Percentiles rank a stretch among this genome's conserved stretches.
phyloP scores from a whole-genome alignment of 768 basidiomycete species.

The Mrakia gelida region DNA sequence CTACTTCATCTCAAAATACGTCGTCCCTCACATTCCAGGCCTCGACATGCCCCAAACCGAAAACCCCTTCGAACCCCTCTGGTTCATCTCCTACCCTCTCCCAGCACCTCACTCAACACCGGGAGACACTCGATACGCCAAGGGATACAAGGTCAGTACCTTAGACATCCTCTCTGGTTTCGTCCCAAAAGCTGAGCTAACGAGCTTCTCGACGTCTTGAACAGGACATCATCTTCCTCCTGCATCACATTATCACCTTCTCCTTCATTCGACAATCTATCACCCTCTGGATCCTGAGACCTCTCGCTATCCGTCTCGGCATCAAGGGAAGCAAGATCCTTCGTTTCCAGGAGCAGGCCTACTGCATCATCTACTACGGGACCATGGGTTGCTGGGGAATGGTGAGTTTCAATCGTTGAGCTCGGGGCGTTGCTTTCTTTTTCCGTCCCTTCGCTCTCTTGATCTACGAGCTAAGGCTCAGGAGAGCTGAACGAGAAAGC shows the following conservation, averaged over 20 bases:
- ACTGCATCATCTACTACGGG: slow-evolving; percentile 75
- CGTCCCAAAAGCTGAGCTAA: background rate
- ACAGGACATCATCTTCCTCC: slow-evolving; percentile 71
- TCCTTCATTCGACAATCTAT: slow-evolving; percentile 78
- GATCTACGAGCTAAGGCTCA: background rate
- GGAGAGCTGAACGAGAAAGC: background rate
- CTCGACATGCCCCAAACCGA: slow-evolving; percentile 40
- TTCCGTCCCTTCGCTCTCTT: background rate
- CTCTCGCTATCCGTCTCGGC: slow-evolving; percentile 66
- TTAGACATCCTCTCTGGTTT: background rate
- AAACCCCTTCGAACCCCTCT: slow-evolving; percentile 70
- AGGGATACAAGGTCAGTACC: slow-evolving; percentile 51
- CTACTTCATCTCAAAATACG: slow-evolving; percentile 57
- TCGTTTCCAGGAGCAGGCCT: slow-evolving; percentile 84
- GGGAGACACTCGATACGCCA: slow-evolving; percentile 43
- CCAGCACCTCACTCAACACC: slow-evolving; percentile 34
- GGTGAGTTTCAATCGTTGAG: slow-evolving; percentile 51
- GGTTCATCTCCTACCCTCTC: slow-evolving; percentile 53
- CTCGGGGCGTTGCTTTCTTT: background rate
- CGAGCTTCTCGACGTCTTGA: background rate
- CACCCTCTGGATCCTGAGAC: slow-evolving; percentile 60
- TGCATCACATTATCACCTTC: slow-evolving; percentile 80
- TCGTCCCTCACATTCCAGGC: slow-evolving; percentile 47
- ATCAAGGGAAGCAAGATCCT: slow-evolving; percentile 67
- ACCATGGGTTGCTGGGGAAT: slow-evolving; percentile 69